phyloP scores from a whole-genome alignment of 306 rosid genomes.

The Rubus parviflorus region DNA sequence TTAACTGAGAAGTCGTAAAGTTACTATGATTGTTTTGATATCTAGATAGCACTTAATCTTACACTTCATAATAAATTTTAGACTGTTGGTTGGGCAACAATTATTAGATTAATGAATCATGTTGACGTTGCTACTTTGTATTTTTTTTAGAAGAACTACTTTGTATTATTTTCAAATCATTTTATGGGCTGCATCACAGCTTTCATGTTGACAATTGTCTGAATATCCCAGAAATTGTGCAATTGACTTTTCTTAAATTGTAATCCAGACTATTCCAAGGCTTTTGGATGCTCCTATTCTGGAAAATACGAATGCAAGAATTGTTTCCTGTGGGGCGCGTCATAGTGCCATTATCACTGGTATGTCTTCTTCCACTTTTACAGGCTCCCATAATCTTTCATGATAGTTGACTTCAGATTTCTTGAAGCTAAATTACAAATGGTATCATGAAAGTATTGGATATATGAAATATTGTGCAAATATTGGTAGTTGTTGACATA shows the following conservation, averaged over 20 bases:
- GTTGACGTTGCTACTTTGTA: not conserved
- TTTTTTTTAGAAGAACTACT: not conserved
- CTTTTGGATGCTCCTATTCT: slow-evolving; percentile 77
- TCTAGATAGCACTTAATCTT: no score
- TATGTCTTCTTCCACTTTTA: slow-evolving; percentile 21
- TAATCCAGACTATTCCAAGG: slow-evolving; percentile 70
- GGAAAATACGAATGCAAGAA: slow-evolving; percentile 68
- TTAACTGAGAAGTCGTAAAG: not conserved
- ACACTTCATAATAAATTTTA: no score
- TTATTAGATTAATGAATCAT: not conserved
- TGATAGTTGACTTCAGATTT: not conserved
- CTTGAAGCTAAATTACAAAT: not conserved
- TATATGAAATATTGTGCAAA: no score
- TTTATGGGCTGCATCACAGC: not conserved
- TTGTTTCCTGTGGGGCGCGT: slow-evolving; percentile 91
- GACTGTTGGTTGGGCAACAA: no score
- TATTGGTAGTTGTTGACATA: not conserved
- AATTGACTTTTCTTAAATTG: slow-evolving; percentile 29
- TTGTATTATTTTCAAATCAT: not conserved
- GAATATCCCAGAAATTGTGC: slow-evolving; percentile 10
- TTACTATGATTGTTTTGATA: not conserved
- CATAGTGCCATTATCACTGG: slow-evolving; percentile 84
- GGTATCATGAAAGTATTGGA: not conserved
- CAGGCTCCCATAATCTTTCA: not conserved
- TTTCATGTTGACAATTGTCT: slow-evolving; percentile 4